Evolutionary conservation across 768 basidiomycete genomes (phyloP), one percentile per base, ranked within the genome.

Genomic region (Hypsizygus marmoreus): DNA sequence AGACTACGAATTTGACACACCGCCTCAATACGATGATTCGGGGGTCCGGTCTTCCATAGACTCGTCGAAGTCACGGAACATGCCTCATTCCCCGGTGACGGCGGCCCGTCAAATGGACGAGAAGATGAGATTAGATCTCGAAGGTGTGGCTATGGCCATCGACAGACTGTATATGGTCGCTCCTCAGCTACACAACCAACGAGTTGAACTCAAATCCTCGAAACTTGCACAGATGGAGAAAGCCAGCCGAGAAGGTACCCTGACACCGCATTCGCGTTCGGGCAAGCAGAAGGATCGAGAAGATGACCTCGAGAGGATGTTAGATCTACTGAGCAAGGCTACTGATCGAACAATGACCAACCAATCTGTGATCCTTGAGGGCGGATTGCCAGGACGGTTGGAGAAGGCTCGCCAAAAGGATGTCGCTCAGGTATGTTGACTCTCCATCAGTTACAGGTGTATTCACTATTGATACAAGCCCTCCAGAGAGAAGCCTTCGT

Each of bases 181-280:
- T 0, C 95, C 95, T 1, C 94, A 95, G 62, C 66, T 97, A 31
- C 81, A 87, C 48, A 87, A 95, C 61, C 95, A 99, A 64, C 82
- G 97, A 1, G 92, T 90, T n/a, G 94, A 95, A 62, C 79, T 95
- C 34, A 85, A 86, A 57, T 76, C 75, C 4, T 69, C 80, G 19
- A 88, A 91, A 59, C 56, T 84, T 11, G 77, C 78, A 10, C 78
- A 91, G 64, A 79, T 92, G 71, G 88, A 91, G 64, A 76, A 77
- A 33, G 91, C 88, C 4, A 69, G 80, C 33, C 67, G 67, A 43
- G 70, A 73, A 31, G 79, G 74, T 8, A 39, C 59, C 7, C 49
- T 59, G 23, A 45, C 50, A 5, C 50, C 56, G 17, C 44, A 43
- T 14, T 53, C 58, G 1, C 46, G 53, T 6, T 50, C 53, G 29